Base-by-base conservation (phyloP, 306 rosid genomes). In the Trifolium fragiferum region DNA sequence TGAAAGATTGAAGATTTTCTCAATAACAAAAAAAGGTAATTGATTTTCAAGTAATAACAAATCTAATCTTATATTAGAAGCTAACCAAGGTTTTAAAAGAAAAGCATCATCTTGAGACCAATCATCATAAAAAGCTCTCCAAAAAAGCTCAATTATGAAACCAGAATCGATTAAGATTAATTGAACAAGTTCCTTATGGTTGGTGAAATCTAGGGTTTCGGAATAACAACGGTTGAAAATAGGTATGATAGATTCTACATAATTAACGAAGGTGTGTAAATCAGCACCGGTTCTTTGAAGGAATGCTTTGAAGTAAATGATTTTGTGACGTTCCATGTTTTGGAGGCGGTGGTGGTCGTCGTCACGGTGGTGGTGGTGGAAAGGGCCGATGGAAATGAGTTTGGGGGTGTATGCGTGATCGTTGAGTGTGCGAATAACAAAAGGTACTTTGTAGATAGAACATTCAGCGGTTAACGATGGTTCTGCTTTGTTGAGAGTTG, bases 331-430 rank as follows among this genome's bases (percentile, higher is more conserved):
- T 50, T 80, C 76, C 73, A 84, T 55, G 65, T 59, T 80, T 16
- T 55, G 72, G 6, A 80, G 68, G 11, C 33, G 60, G 1, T 57
- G 73, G n/a, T 19, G 27, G 60, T 47, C 1, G 25, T 23, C 2
- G 25, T 23, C 2, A 23, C 25, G 66, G 80, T 80, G 74, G 75
- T 10, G 21, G 58, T 53, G 70, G 80, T 80, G 77, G 63, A 80
- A 64, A 27, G 82, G 84, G 6, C 87, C 87, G 2, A 80, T 76
- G 9, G 87, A 83, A 72, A 83, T 67, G 57, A 76, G 70, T 18
- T 44, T 76, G 19, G 87, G 87, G 12, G 84, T 73, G 59, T 77
- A 80, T 5, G 80, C 80, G 51, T 84, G 43, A 10, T 63, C 20
- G 18, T 68, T 80, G 30, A 77, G 47, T 8, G 1, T 73, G 58